phyloP scores from a whole-genome alignment of 2,329 filamentous ascomycete species.

The Colletotrichum sp. region DNA sequence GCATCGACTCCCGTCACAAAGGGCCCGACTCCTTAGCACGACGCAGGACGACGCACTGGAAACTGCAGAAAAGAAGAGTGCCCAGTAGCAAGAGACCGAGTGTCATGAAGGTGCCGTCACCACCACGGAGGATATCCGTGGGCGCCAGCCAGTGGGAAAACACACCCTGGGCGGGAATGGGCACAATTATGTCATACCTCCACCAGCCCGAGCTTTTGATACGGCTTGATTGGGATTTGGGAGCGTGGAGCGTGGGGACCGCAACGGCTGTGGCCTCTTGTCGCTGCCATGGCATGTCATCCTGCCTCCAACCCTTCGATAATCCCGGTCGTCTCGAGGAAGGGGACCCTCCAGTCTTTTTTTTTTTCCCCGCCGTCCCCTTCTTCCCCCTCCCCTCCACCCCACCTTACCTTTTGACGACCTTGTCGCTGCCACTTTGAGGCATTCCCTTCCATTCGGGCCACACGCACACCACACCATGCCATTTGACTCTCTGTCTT shows the following conservation, averaged over 20 bases:
- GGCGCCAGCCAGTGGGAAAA: not conserved
- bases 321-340: not conserved
- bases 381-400: not conserved
- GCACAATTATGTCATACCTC: slow-evolving; percentile 27
- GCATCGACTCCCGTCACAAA: not conserved
- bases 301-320: slow-evolving; percentile 26
- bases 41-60: not conserved
- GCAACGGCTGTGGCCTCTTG: not conserved
- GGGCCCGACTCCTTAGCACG: not conserved
- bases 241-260: not conserved
- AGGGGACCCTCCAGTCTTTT: not conserved
- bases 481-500: not conserved
- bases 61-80: not conserved
- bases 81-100: not conserved
- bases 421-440: not conserved
- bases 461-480: not conserved
- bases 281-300: slow-evolving; percentile 30
- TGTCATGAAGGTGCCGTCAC: not conserved
- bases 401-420: not conserved
- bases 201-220: slow-evolving; percentile 11
- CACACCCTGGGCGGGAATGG: not conserved
- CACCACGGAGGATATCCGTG: not conserved
- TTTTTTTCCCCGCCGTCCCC: not conserved
- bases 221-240: slow-evolving; percentile 18
- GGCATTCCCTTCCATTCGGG: not conserved